Percentiles rank a stretch among this genome's conserved stretches.
phyloP scores from a whole-genome alignment of 176 grass and related monocot species.

The Hyparrhenia diplandra region DNA sequence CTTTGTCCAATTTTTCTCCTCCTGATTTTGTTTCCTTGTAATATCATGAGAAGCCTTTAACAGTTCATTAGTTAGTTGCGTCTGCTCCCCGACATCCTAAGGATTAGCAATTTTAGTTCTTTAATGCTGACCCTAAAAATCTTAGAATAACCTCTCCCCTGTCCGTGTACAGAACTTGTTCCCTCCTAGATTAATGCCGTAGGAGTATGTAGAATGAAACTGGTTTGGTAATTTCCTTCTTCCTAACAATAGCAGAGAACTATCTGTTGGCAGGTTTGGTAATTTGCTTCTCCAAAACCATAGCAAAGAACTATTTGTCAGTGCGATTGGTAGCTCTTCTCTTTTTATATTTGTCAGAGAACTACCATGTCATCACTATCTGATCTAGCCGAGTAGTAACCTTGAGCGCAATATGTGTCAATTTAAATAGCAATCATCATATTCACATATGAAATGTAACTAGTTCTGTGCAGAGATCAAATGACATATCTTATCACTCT shows the following conservation, averaged over 20 bases:
- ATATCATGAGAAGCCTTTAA: not conserved
- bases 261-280: not conserved
- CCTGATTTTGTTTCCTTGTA: not conserved
- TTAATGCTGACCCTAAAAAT: not conserved
- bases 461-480: not conserved
- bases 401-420: not conserved
- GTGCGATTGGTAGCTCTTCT: no score
- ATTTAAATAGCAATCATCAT: not conserved
- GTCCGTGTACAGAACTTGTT: not conserved
- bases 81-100: not conserved
- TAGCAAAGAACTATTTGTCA: not conserved
- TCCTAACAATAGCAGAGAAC: not conserved
- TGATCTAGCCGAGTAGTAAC: not conserved
- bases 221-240: not conserved
- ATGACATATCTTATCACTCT: not conserved
- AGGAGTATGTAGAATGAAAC: not conserved
- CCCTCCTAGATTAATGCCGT: not conserved
- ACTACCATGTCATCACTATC: not conserved
- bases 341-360: no score
- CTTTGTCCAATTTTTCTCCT: not conserved
- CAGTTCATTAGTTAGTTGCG: not conserved
- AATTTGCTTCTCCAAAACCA: not conserved
- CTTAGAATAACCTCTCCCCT: not conserved
- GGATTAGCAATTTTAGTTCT: not conserved
- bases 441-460: not conserved